phyloP scores from a whole-genome alignment of 78 protist genomes.

The Planoprotostelium fungivorum region DNA sequence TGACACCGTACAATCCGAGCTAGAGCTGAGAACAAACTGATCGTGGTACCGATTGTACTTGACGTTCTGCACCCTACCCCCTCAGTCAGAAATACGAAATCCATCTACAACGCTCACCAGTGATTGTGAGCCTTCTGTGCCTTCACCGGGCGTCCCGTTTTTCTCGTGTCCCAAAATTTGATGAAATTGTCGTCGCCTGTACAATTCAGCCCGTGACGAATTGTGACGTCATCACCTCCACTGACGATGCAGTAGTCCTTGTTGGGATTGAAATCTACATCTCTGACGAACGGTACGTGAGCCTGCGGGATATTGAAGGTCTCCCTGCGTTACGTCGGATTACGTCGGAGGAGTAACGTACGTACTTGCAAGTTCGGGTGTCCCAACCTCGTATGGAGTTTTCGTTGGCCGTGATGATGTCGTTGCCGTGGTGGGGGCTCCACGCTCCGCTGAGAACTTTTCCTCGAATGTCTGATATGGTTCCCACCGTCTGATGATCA shows the following conservation, averaged over 20 bases:
- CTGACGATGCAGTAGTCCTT: conserved; percentile 28
- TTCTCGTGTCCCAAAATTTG: conserved; percentile 58
- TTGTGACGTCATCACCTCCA: conserved; percentile 56
- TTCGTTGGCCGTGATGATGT: conserved; percentile 56
- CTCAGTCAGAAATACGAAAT: not conserved
- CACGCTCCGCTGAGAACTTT: conserved; percentile 39
- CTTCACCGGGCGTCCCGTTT: conserved; percentile 26
- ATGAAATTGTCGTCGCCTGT: not conserved
- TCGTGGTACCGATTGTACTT: conserved; percentile 42
- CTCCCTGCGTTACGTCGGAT: conserved; percentile 12
- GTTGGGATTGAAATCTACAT: conserved; percentile 58
- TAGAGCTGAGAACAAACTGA: conserved; percentile 45
- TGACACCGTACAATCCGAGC: conserved; percentile 47
- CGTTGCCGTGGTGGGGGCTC: conserved; percentile 35
- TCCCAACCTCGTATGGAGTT: conserved; percentile 54
- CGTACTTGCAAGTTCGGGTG: conserved; percentile 39
- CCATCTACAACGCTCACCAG: too few species aligned
- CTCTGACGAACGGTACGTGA: conserved; percentile 42
- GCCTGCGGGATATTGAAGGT: conserved; percentile 43
- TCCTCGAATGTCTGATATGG: conserved; percentile 23
- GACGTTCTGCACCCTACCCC: conserved; percentile 26
- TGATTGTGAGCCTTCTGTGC: conserved; percentile 45
- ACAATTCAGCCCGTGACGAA: not conserved
- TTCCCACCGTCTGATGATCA: conserved; percentile 1
- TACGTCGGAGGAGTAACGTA: not conserved